phyloP scores from a whole-genome alignment of 2,329 filamentous ascomycete genomes.

The Aspergillus piperis region DNA sequence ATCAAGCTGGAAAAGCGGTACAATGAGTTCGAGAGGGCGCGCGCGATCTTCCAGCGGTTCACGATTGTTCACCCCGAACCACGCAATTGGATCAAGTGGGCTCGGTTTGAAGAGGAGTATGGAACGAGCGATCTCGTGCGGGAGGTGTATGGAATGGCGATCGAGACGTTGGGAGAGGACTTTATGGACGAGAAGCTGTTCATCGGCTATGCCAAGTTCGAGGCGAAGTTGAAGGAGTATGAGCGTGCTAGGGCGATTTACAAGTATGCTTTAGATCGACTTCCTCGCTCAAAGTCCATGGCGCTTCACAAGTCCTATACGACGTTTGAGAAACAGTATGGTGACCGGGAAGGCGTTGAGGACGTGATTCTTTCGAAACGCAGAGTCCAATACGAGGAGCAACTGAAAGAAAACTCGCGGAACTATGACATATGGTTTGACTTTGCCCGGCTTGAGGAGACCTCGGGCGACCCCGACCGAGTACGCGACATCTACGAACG shows the following conservation, averaged over 20 bases:
- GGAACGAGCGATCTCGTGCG: constrained; percentile 89
- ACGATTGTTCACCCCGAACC: constrained; percentile 92
- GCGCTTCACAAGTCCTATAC: constrained; percentile 91
- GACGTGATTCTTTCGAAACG: constrained; percentile 95
- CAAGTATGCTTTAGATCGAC: constrained; percentile 90
- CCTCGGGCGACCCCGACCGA: constrained; percentile 75
- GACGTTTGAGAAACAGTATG: constrained; percentile 97
- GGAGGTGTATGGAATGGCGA: constrained; percentile 84
- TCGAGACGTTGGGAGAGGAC: constrained; percentile 88
- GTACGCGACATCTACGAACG: constrained; percentile 93
- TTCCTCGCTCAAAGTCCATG: constrained; percentile 83
- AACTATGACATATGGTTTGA: constrained; percentile 99
- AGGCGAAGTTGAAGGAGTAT: constrained; percentile 92
- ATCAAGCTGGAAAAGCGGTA: constrained; percentile 98
- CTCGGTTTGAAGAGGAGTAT: constrained; percentile 93
- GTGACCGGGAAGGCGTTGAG: constrained; percentile 88
- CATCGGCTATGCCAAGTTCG: constrained; percentile 91
- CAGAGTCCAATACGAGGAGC: constrained; percentile 89
- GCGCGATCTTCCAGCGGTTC: constrained; percentile 85
- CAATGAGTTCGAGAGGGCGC: constrained; percentile 84
- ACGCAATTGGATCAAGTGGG: constrained; percentile 98
- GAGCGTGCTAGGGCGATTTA: constrained; percentile 93
- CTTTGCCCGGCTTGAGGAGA: constrained; percentile 87
- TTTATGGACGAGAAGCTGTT: constrained; percentile 97
- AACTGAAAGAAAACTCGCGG: constrained; percentile 88